Evolutionary conservation across 2,329 filamentous ascomycete species (phyloP), one percentile per base, ranked within the genome.

Genomic region (Endocalyx cinctus): DNA sequence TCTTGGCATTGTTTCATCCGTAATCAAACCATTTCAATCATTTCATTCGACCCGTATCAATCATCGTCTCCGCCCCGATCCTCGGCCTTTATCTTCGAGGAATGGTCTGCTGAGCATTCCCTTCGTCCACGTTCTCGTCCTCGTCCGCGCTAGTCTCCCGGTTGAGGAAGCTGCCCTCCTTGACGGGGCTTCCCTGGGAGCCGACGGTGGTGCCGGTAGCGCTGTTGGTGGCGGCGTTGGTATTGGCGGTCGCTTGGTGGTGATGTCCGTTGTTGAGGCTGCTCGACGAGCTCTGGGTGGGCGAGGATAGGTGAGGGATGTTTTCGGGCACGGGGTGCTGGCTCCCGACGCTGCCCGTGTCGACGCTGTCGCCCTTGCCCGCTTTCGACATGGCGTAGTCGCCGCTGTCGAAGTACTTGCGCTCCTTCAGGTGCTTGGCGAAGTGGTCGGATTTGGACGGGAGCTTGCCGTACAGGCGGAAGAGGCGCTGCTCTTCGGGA

Each of bases 341-440:
- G 54, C 87, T 89, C 54, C 92, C 92, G 55, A 98, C 87, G 55
- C 84, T 84, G 57, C 90, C 94, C 40, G 94, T 87, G 57, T 94
- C 90, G 55, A 92, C 84, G 58, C 92, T 85, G 56, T 89, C 86
- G 61, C 87, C 88, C 70, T 97, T 97, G 65, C 92, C 92, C 39
- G 92, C 92, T 72, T 96, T 95, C 64, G 85, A 90, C 68, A 95
- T 85, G 57, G 89, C 89, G 56, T 95, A 96, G 69, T 96, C 88
- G 57, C 88, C 89, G 40, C 85, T 92, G 70, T 96, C 88, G 65
- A 96, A 96, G 70, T 95, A 96, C 70, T 94, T 98, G 71, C 92
- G 89, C 64, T 97, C 92, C 77, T 96, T 96, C 59, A 97, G 79
- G 61, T 97, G 94, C 73, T 97, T 97, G 72, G 94, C 88, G 52